Evolutionary conservation across 106 monocot genomes (phyloP), one percentile per base, ranked within the genome.

Genomic region (Dioscorea alata): DNA sequence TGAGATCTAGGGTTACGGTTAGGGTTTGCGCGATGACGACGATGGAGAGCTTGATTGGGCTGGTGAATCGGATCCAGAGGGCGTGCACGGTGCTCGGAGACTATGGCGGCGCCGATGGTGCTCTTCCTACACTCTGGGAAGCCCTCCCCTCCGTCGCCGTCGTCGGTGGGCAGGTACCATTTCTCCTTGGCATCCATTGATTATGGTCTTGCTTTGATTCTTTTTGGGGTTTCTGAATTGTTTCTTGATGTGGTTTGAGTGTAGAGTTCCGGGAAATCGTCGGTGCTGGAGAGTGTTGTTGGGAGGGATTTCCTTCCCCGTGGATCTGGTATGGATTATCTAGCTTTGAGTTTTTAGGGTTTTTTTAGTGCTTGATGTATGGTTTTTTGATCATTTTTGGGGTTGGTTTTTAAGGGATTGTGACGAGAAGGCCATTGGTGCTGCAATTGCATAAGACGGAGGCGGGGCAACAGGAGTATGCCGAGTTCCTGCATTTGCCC

Each of bases 341-440:
- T 49, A 50, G 68, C 35, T 3, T 32, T 73, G 19, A 1, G 18
- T 61, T 48, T 78, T 12, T 69, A n/a, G 0, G 24, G 42, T 25
- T 50, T 15, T 63, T 64, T 12, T 24, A 34, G 6, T 19, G 18
- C 7, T 56, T 49, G 17, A 22, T 58, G n/a, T 0, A 23, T 15
- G 10, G 48, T 12, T 62, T 62, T 71, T 35, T 50, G 7, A 13
- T 71, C 64, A 63, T 70, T 28, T 59, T 50, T 3, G 48, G 33
- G 59, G 73, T 4, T 67, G 50, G 28, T 1, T 21, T 9, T 22
- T 25, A 69, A 94, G 94, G 94, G n/a, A 94, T 94, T 68, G 94
- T 94, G 72, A 94, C 94, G 61, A 87, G 94, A 81, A 83, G 94
- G 67, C 94, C 94, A 35, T 67, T 94, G 58, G 94, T 94, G 80